phyloP scores from a whole-genome alignment of 495 filamentous ascomycete species.

The Alectoria sarmentosa region DNA sequence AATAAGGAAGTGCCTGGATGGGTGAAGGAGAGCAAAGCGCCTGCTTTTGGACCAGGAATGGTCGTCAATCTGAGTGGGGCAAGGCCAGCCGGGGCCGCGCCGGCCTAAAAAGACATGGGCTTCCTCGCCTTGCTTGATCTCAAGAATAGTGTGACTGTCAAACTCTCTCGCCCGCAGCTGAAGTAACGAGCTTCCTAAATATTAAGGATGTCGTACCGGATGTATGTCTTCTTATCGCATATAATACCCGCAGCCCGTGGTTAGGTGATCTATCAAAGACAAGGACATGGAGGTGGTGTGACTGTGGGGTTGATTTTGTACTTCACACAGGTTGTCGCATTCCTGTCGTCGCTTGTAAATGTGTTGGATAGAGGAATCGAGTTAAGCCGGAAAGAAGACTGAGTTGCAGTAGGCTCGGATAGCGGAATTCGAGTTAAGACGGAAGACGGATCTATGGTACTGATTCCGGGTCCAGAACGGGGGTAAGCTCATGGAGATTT shows the following conservation, averaged over 20 bases:
- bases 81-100: slow-evolving; percentile 41
- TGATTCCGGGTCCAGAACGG: neutral
- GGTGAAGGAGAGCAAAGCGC: slow-evolving; percentile 36
- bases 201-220: neutral
- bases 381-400: neutral
- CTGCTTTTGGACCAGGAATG: slow-evolving; percentile 34
- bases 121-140: neutral
- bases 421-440: neutral
- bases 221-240: neutral
- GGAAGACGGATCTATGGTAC: neutral
- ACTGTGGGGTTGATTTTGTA: neutral
- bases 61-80: slow-evolving; percentile 49
- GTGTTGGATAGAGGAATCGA: neutral
- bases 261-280: neutral
- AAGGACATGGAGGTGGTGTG: neutral
- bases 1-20: slow-evolving; percentile 49
- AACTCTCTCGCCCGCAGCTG: too few species aligned
- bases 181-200: too few species aligned
- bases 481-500: neutral
- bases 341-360: neutral
- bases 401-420: neutral
- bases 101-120: neutral
- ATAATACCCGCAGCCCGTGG: neutral
- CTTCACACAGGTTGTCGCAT: neutral
- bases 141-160: neutral